phyloP scores from a whole-genome alignment of 345 rosid genomes.

The Odontarrhena argentea region DNA sequence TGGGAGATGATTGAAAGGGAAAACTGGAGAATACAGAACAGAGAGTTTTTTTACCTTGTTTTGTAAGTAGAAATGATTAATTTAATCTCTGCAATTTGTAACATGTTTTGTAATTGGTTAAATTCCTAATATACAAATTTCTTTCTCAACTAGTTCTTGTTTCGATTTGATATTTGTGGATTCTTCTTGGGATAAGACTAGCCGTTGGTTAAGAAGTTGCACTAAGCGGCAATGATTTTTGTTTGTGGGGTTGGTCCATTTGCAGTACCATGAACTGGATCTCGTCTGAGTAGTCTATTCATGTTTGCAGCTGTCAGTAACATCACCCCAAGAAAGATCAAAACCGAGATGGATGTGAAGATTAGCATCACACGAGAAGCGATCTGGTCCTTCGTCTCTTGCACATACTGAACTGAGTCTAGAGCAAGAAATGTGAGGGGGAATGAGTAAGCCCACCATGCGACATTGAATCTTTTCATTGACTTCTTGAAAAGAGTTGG shows the following conservation, averaged over 20 bases:
- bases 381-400: slow-evolving; percentile 45
- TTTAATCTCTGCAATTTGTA: neutral
- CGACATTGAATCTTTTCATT: slow-evolving; percentile 61
- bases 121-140: neutral
- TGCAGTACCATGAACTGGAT: slow-evolving; percentile 38
- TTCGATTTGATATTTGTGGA: neutral
- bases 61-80: neutral
- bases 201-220: neutral
- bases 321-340: slow-evolving; percentile 55
- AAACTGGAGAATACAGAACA: slow-evolving; percentile 13
- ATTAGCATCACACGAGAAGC: slow-evolving; percentile 49
- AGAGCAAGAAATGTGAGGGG: slow-evolving; percentile 60
- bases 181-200: neutral
- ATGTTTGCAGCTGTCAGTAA: slow-evolving; percentile 50
- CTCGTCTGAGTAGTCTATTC: slow-evolving; percentile 42
- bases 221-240: neutral
- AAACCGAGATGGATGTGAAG: slow-evolving; percentile 50
- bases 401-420: slow-evolving; percentile 56
- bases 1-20: neutral
- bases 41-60: neutral
- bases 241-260: slow-evolving; percentile 29
- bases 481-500: slow-evolving; percentile 70
- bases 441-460: slow-evolving; percentile 77
- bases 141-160: neutral
- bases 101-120: neutral